phyloP scores from a whole-genome alignment of 2,329 filamentous ascomycete genomes.

The Cytospora chrysosperma region DNA sequence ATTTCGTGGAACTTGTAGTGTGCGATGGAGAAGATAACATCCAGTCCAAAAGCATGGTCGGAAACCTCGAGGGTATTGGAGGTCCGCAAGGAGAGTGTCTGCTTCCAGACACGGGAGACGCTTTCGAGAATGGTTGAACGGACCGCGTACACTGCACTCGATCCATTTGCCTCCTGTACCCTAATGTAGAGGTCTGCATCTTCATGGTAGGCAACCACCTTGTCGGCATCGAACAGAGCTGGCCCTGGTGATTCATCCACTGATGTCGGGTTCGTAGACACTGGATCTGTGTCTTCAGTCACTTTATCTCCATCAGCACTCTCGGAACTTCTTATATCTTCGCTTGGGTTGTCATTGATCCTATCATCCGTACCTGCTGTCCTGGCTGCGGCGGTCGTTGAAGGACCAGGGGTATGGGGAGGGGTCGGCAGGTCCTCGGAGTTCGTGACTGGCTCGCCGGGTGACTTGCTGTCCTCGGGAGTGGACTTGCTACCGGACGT shows the following conservation, averaged over 20 bases:
- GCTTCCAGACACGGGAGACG: slow-evolving; percentile 24
- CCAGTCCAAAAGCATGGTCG: slow-evolving; percentile 25
- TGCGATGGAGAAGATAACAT: slow-evolving; percentile 28
- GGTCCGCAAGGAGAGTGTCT: slow-evolving; percentile 6
- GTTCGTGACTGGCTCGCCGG: neutral
- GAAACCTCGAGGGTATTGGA: slow-evolving; percentile 6
- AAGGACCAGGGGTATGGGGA: slow-evolving; percentile 21
- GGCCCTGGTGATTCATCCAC: slow-evolving; percentile 1
- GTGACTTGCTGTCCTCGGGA: neutral
- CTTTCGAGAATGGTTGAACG: slow-evolving; percentile 23
- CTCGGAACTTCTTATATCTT: neutral
- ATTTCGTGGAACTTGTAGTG: slow-evolving; percentile 30
- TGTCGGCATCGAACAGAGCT: neutral
- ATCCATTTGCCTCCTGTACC: slow-evolving; percentile 16
- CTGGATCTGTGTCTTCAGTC: neutral
- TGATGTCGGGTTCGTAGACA: slow-evolving; percentile 1
- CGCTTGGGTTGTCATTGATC: neutral
- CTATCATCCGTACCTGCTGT: neutral
- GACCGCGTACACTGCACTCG: slow-evolving; percentile 23
- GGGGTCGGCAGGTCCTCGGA: slow-evolving; percentile 20
- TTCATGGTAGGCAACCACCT: slow-evolving; percentile 24
- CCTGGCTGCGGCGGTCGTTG: neutral
- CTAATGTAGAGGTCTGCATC: slow-evolving; percentile 27
- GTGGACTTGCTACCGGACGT: neutral
- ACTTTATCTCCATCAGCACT: neutral